A percentile compares a stretch with the other conserved stretches of the same genome.
Evolutionary conservation across 2,329 filamentous ascomycete species (phyloP).

Genomic region (Calonectria honghensis): DNA sequence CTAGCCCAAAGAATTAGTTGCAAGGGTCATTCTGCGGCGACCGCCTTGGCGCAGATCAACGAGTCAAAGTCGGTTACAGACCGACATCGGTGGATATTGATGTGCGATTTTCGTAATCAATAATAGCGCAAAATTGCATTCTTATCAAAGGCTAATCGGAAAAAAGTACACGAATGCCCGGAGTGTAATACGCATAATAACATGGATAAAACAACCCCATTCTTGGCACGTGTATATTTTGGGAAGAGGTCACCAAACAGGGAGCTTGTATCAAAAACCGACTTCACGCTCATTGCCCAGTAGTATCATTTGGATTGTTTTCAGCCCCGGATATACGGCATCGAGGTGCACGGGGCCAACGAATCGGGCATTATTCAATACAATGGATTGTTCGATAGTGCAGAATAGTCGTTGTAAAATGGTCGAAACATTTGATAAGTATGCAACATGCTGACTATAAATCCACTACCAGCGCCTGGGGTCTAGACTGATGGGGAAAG

Average conservation of each 20-base stretch:
- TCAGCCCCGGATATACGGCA: background rate
- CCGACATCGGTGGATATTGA: background rate
- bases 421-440: background rate
- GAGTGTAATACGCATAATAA: background rate
- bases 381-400: background rate
- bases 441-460: background rate
- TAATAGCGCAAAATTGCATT: background rate
- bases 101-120: background rate
- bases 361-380: background rate
- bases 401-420: background rate
- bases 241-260: background rate
- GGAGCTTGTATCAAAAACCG: background rate
- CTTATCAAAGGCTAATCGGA: background rate
- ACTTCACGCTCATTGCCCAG: background rate
- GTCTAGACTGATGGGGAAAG: background rate
- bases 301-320: background rate
- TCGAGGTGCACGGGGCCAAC: background rate
- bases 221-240: background rate
- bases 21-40: background rate
- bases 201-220: background rate
- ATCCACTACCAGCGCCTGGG: background rate
- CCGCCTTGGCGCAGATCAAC: background rate
- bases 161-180: too few relatives aligned
- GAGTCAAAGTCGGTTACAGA: background rate
- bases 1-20: background rate